Conservation (phyloP, 1,284 basidiomycete genomes). For the Apiotrichum sp. region DNA sequence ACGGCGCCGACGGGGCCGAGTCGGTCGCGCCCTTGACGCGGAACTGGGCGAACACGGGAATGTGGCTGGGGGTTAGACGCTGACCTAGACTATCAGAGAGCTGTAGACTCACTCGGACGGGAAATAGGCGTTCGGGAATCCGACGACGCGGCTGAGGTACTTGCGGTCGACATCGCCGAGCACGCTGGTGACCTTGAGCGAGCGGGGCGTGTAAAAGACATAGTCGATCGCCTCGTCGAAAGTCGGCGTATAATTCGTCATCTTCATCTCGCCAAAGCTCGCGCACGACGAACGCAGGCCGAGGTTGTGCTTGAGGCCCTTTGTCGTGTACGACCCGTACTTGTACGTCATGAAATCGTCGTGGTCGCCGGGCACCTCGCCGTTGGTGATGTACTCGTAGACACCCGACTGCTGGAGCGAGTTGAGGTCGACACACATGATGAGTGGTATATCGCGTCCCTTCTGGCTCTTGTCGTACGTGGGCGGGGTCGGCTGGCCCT, state of each 20-base stretch:
- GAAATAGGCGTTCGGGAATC: slow-evolving; percentile 95
- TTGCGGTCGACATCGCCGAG: slow-evolving; percentile 79
- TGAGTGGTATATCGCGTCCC: slow-evolving; percentile 71
- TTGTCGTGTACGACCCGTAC: slow-evolving; percentile 89
- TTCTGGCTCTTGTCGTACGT: slow-evolving; percentile 33
- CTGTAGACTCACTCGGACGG: slow-evolving; percentile 78
- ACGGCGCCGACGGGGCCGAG: slow-evolving; percentile 51
- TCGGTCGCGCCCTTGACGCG: slow-evolving; percentile 37
- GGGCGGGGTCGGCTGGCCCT: slow-evolving; percentile 29
- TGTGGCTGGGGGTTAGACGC: slow-evolving; percentile 37
- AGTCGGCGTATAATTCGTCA: slow-evolving; percentile 88
- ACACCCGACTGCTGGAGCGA: slow-evolving; percentile 81
- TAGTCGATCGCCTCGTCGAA: slow-evolving; percentile 86
- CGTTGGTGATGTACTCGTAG: slow-evolving; percentile 81
- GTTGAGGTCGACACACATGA: slow-evolving; percentile 95
- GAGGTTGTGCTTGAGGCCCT: slow-evolving; percentile 74
- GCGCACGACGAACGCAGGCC: slow-evolving; percentile 80
- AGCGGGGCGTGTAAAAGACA: slow-evolving; percentile 80
- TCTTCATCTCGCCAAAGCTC: slow-evolving; percentile 59
- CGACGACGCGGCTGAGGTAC: slow-evolving; percentile 86
- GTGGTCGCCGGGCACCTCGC: slow-evolving; percentile 66
- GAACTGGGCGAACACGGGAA: slow-evolving; percentile 48
- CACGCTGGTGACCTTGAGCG: slow-evolving; percentile 75
- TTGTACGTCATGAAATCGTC: slow-evolving; percentile 87
- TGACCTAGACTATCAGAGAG: slow-evolving; percentile 13